These are phyloP conservation scores for Didymella exigua DNA, from an alignment of 2,329 filamentous ascomycete species.

Conservation along the genomic window DNA sequence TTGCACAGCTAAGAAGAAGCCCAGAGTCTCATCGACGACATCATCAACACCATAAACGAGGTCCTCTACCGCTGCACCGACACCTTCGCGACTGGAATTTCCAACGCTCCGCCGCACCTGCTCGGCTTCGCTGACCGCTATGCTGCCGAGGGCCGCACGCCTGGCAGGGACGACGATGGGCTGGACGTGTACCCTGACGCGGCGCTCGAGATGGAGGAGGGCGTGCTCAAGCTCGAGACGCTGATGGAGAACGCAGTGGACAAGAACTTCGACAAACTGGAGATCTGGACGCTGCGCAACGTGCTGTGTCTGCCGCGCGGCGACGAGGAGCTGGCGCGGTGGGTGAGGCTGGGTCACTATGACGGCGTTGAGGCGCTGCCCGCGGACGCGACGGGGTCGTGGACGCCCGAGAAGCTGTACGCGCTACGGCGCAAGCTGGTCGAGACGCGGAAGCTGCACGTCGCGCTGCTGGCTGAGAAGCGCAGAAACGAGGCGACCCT, in stretches of 20 bases:
- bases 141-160: constrained; percentile 54
- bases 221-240: constrained; percentile 60
- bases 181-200: constrained; percentile 55
- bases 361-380: constrained; percentile 55
- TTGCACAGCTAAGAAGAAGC: not conserved
- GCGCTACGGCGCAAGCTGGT: constrained; percentile 74
- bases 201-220: constrained; percentile 80
- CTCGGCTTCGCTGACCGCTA: constrained; percentile 74
- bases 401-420: constrained; percentile 68
- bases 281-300: constrained; percentile 88
- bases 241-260: constrained; percentile 57
- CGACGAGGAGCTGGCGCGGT: constrained; percentile 62
- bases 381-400: not conserved
- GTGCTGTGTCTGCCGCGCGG: constrained; percentile 62
- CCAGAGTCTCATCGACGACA: constrained; percentile 81
- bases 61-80: constrained; percentile 88
- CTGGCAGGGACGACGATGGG: constrained; percentile 50
- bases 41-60: constrained; percentile 96
- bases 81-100: constrained; percentile 82
- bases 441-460: constrained; percentile 78
- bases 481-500: constrained; percentile 75
- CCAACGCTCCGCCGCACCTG: constrained; percentile 71
- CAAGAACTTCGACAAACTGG: constrained; percentile 58
- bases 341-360: constrained; percentile 85
- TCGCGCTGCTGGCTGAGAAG: constrained; percentile 71